Evolutionary conservation across 2,329 filamentous ascomycete genomes (phyloP).

Genomic region (Neonectria coccinea): DNA sequence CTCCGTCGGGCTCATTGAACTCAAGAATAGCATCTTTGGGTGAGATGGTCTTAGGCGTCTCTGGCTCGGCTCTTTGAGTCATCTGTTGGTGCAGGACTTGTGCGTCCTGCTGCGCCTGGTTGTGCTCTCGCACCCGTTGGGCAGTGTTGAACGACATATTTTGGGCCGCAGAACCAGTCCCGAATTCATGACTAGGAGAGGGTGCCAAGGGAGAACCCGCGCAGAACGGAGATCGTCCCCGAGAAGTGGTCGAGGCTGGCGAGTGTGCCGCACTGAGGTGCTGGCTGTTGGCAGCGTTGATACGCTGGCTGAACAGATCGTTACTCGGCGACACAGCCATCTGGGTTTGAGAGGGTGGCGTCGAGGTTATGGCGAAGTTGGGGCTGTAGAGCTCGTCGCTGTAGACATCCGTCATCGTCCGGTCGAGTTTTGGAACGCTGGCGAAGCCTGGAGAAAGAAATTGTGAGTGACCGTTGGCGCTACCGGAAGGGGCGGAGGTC

Average conservation of each 20-base stretch:
- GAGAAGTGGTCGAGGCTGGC: constrained; percentile 60
- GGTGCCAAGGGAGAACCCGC: constrained; percentile 74
- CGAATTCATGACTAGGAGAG: constrained; percentile 58
- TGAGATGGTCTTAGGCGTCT: constrained; percentile 86
- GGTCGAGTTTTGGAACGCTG: constrained; percentile 79
- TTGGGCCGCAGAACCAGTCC: constrained; percentile 23
- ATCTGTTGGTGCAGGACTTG: constrained; percentile 58
- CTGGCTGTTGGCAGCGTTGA: constrained; percentile 83
- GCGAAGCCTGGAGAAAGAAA: constrained; percentile 59
- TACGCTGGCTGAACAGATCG: constrained; percentile 77
- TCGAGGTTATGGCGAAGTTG: constrained; percentile 68
- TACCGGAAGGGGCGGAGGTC: constrained; percentile 32
- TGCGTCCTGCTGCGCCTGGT: constrained; percentile 70
- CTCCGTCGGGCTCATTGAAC: constrained; percentile 80
- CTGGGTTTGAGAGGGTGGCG: constrained; percentile 62
- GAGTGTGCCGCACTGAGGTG: constrained; percentile 71
- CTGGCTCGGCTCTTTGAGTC: constrained; percentile 54
- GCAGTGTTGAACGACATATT: constrained; percentile 62
- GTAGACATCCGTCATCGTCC: constrained; percentile 88
- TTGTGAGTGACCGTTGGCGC: constrained; percentile 66
- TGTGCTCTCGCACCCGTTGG: constrained; percentile 70
- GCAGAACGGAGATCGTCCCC: constrained; percentile 85
- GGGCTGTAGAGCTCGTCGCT: constrained; percentile 88
- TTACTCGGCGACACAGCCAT: constrained; percentile 62
- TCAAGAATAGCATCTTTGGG: constrained; percentile 92